phyloP scores from a whole-genome alignment of 805 yeast species.

The Ogataea zsoltii region DNA sequence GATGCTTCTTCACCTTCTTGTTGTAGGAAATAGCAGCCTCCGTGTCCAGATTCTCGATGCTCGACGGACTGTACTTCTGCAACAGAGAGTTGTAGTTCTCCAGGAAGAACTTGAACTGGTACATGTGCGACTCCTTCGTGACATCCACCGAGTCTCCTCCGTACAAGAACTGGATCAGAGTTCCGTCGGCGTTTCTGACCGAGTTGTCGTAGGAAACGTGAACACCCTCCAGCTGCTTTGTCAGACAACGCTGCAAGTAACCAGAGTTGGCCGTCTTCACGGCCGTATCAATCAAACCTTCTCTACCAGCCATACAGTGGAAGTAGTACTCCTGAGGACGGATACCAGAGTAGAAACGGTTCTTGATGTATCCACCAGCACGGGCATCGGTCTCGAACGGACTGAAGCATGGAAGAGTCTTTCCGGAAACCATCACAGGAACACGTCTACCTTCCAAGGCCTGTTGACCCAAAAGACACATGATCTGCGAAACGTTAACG shows the following conservation, averaged over 20 bases:
- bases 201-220: conserved; percentile 92
- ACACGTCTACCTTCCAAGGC: conserved; percentile 99
- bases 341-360: conserved; percentile 96
- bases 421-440: conserved; percentile 98
- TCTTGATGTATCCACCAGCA: conserved; percentile 98
- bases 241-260: conserved; percentile 96
- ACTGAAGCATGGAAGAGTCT: conserved; percentile 93
- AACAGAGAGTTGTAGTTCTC: conserved; percentile 87
- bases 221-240: conserved; percentile 97
- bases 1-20: conserved; percentile 76
- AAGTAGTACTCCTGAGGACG: conserved; percentile 98
- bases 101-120: conserved; percentile 88
- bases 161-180: conserved; percentile 89
- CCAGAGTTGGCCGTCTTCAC: conserved; percentile 98
- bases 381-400: conserved; percentile 96
- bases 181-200: conserved; percentile 94
- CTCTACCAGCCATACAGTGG: conserved; percentile 99
- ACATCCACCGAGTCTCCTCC: conserved; percentile 98
- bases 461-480: conserved; percentile 99
- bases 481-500: conserved; percentile 97
- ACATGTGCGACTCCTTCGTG: conserved; percentile 90
- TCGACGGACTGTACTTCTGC: conserved; percentile 83
- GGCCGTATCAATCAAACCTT: conserved; percentile 98
- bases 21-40: conserved; percentile 77
- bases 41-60: conserved; percentile 75